phyloP scores from a whole-genome alignment of 2,329 filamentous ascomycete species.

The Colletotrichum plurivorum region DNA sequence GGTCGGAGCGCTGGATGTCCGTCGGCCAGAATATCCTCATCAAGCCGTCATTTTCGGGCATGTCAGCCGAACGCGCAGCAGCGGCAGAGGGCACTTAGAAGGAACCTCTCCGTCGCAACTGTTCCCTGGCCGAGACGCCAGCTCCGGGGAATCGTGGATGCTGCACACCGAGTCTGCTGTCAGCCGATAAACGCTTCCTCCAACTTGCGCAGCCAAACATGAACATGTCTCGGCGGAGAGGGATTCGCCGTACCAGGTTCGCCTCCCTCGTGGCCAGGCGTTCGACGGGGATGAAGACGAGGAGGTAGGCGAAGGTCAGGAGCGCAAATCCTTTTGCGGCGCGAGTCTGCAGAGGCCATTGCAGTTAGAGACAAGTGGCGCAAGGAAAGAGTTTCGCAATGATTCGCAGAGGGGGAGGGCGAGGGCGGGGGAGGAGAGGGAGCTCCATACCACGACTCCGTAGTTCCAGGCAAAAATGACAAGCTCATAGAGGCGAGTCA shows the following conservation, averaged over 20 bases:
- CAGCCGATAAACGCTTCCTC: conserved; percentile 43
- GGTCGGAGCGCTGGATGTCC: conserved; percentile 80
- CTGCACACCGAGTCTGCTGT: conserved; percentile 59
- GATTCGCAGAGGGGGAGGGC: neutral
- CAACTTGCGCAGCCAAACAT: conserved; percentile 34
- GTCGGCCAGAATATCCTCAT: conserved; percentile 99
- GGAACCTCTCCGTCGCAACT: conserved; percentile 92
- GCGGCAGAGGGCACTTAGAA: conserved; percentile 72
- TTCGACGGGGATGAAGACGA: conserved; percentile 87
- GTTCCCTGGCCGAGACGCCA: conserved; percentile 94
- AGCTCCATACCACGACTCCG: conserved; percentile 86
- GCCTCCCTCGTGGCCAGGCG: conserved; percentile 86
- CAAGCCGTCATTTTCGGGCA: conserved; percentile 85
- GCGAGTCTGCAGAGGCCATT: conserved; percentile 71
- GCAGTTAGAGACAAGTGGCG: conserved; percentile 26
- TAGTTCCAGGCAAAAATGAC: conserved; percentile 98
- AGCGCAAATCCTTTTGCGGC: conserved; percentile 87
- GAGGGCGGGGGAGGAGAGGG: neutral
- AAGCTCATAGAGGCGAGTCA: conserved; percentile 96
- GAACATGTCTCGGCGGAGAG: conserved; percentile 32
- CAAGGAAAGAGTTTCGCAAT: conserved; percentile 24
- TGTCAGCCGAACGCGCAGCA: conserved; percentile 61
- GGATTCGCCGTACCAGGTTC: conserved; percentile 74
- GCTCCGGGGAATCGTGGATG: conserved; percentile 84
- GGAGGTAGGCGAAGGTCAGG: conserved; percentile 86